These are phyloP conservation scores for Diaporthe sp. DNA, from an alignment of 2,329 filamentous ascomycete genomes.

Conservation along the genomic window DNA sequence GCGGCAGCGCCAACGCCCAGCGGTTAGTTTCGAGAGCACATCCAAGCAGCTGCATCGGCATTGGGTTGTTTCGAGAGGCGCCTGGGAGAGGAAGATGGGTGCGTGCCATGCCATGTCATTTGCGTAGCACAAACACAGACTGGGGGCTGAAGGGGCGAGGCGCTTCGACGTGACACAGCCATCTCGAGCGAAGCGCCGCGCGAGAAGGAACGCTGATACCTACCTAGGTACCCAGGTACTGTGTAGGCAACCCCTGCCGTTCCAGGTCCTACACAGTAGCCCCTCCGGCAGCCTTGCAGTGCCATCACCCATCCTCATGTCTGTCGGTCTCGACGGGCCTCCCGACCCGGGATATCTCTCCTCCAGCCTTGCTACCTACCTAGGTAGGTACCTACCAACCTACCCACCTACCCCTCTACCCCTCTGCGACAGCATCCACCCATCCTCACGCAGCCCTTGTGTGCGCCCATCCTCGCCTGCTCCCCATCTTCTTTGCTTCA, in stretches of 20 bases:
- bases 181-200: conserved; percentile 1
- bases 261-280: background rate
- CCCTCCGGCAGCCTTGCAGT: background rate
- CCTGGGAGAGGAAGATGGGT: no score
- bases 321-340: background rate
- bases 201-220: background rate
- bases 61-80: conserved; percentile 8
- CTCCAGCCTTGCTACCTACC: background rate
- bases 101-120: no score
- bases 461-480: background rate
- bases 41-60: background rate
- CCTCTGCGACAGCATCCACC: background rate
- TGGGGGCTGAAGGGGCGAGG: background rate
- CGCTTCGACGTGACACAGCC: background rate
- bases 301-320: background rate
- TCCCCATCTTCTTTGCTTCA: background rate
- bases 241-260: conserved; percentile 6
- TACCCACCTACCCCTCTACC: background rate
- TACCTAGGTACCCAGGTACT: background rate
- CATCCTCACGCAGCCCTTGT: background rate
- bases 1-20: background rate
- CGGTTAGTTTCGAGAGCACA: conserved; percentile 1
- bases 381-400: background rate
- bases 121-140: background rate
- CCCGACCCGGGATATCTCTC: conserved; percentile 18